Percentiles rank a stretch among this genome's conserved stretches.
Conservation (phyloP, 257 asterid species). For the Nicotiana obtusifolia region DNA sequence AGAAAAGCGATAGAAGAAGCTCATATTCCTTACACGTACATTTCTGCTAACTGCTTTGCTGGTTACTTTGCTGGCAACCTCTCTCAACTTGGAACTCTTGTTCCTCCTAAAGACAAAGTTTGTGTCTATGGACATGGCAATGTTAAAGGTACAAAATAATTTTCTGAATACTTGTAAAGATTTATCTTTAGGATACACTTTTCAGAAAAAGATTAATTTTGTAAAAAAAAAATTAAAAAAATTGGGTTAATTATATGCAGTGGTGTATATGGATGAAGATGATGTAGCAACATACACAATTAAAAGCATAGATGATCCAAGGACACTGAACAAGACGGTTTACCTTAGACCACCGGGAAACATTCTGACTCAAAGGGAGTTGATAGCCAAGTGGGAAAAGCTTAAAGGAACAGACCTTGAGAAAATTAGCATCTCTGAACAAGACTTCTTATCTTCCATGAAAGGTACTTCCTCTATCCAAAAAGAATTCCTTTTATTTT, state of each 20-base stretch:
- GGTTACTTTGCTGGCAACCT: slow-evolving; percentile 74
- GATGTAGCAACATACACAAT: slow-evolving; percentile 64
- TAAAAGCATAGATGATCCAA: slow-evolving; percentile 59
- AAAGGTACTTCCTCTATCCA: slow-evolving; percentile 33
- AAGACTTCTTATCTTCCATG: slow-evolving; percentile 51
- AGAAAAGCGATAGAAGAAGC: slow-evolving; percentile 73
- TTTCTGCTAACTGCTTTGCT: slow-evolving; percentile 70
- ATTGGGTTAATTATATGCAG: slow-evolving; percentile 20
- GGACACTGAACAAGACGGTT: slow-evolving; percentile 71
- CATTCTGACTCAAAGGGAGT: slow-evolving; percentile 45
- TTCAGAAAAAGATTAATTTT: background rate
- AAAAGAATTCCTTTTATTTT: background rate
- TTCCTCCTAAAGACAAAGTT: slow-evolving; percentile 59
- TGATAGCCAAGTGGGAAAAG: slow-evolving; percentile 63
- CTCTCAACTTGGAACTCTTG: slow-evolving; percentile 54
- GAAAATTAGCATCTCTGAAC: slow-evolving; percentile 33
- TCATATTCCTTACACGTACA: slow-evolving; percentile 62
- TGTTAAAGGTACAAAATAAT: slow-evolving; percentile 38
- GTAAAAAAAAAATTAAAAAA: no score
- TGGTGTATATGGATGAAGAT: slow-evolving; percentile 54
- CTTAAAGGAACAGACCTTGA: slow-evolving; percentile 47
- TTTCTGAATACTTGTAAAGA: background rate
- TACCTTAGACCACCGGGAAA: slow-evolving; percentile 60
- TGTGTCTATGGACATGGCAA: slow-evolving; percentile 57
- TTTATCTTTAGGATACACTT: no score